A percentile compares a stretch with the other conserved stretches of the same genome.
These are phyloP conservation scores for Metschnikowia sp. DNA, from an alignment of 805 yeast genomes.

Conservation along the genomic window DNA sequence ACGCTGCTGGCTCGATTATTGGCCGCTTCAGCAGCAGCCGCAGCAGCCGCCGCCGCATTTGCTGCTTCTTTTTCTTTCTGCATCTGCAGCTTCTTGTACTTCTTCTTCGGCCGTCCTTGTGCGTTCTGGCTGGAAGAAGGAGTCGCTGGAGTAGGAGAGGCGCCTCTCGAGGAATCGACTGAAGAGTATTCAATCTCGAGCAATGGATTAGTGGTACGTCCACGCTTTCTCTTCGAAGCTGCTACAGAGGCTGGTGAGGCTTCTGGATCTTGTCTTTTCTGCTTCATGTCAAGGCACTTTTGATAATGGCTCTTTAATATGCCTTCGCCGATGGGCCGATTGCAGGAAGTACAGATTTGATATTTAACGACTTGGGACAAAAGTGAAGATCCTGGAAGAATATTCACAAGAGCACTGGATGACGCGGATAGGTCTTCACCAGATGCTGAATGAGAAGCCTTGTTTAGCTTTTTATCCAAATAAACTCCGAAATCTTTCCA, in stretches of 20 bases:
- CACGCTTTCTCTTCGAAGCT: constrained; percentile 26
- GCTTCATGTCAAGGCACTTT: constrained; percentile 40
- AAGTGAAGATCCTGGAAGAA: constrained; percentile 25
- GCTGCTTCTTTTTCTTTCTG: constrained; percentile 47
- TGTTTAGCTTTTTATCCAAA: constrained; percentile 36
- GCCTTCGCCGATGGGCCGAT: constrained; percentile 39
- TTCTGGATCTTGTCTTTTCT: constrained; percentile 23
- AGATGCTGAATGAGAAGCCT: constrained; percentile 20
- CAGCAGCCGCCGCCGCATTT: constrained; percentile 45
- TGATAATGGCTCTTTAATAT: constrained; percentile 30
- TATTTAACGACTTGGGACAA: constrained; percentile 34
- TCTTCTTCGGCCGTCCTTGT: constrained; percentile 36
- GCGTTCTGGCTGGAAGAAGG: constrained; percentile 20
- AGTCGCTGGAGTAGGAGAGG: constrained; percentile 35
- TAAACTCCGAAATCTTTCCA: constrained; percentile 47
- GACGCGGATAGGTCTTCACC: constrained; percentile 16
- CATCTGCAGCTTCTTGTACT: constrained; percentile 41
- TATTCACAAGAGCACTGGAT: constrained; percentile 22
- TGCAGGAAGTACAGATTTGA: constrained; percentile 38
- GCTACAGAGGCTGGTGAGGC: constrained; percentile 9
- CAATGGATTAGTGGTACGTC: constrained; percentile 22
- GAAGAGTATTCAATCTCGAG: constrained; percentile 36
- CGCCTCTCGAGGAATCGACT: constrained; percentile 37
- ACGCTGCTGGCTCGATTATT: constrained; percentile 14
- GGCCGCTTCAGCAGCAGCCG: constrained; percentile 31